A percentile compares a stretch with the other conserved stretches of the same genome.
phyloP scores from a whole-genome alignment of 768 basidiomycete species.

The Udeniomyces megalosporus region DNA sequence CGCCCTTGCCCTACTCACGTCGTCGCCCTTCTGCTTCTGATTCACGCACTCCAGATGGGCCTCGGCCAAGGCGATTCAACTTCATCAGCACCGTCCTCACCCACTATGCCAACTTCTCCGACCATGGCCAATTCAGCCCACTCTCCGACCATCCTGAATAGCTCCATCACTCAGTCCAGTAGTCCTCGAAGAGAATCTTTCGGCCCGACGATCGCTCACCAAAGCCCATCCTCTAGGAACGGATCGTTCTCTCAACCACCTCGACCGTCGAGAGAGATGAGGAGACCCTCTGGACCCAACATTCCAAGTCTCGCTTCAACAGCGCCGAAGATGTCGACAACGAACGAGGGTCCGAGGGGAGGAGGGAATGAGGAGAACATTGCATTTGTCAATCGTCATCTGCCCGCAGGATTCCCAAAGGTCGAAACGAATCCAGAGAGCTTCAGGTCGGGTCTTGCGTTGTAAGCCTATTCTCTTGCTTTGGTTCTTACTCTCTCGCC shows the following conservation, averaged over 20 bases:
- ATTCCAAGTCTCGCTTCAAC: too few relatives aligned
- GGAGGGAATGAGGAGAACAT: background rate
- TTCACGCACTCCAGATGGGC: background rate
- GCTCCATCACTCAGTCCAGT: background rate
- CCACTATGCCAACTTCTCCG: background rate
- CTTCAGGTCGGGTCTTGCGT: conserved; percentile 11
- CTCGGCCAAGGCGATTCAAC: background rate
- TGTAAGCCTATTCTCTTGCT: background rate
- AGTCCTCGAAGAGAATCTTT: too few relatives aligned
- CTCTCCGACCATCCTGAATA: too few relatives aligned
- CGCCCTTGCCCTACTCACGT: too few relatives aligned
- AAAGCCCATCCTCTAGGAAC: background rate
- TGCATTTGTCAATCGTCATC: conserved; percentile 46
- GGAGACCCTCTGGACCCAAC: conserved; percentile 20
- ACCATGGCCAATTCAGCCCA: too few relatives aligned
- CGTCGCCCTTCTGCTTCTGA: background rate
- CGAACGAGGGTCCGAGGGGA: background rate
- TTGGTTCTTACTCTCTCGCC: background rate
- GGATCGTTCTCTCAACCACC: conserved; percentile 40
- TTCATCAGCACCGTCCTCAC: background rate
- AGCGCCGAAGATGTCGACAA: background rate
- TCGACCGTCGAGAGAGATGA: conserved; percentile 50
- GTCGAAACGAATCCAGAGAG: conserved; percentile 16
- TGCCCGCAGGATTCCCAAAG: conserved; percentile 44
- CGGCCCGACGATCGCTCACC: too few relatives aligned